Base-by-base conservation (phyloP, 139 green algal species). In the Astrephomene gubernaculifera region DNA sequence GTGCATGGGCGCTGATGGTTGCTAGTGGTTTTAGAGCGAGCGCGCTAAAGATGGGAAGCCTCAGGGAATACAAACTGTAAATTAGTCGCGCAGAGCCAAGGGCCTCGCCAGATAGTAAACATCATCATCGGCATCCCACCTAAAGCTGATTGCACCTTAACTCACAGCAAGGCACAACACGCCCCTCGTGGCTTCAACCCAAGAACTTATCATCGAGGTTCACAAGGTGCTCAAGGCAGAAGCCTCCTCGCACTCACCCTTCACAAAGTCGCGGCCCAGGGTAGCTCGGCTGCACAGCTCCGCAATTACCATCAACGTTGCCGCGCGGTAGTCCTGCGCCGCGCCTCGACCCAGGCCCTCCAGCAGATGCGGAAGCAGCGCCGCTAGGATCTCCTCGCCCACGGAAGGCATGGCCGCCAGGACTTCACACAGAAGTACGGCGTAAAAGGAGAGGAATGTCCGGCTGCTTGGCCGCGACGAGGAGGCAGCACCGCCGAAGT, bases 21-120 rank as follows among this genome's bases (percentile, higher is more conserved):
- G n/a, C n/a, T n/a, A n/a, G n/a, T n/a, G n/a, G n/a, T n/a, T n/a
- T n/a, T n/a, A n/a, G n/a, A n/a, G n/a, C n/a, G n/a, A n/a, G n/a
- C n/a, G n/a, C n/a, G n/a, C n/a, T n/a, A 65, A 65, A 31, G 38
- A 63, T 22, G n/a, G 1, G 31, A 45, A 52, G 89, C 94, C 89
- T 96, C 94, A 96, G 94, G 91, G 94, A 96, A 96, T 96, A 96
- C 94, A 96, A 96, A 96, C 94, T 96, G 88, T 89, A 70, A 79
- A 69, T 25, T 64, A 31, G 39, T 73, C 61, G 76, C 78, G 61
- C 78, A 84, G 63, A 6, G 78, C 63, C 31, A 22, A 4, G 45
- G 64, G 68, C 63, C 72, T 92, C 73, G 74, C 78, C 39, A 54
- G 43, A n/a, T 8, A 36, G 8, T 61, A 21, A 41, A 57, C 82